Conservation (phyloP, 495 filamentous ascomycete genomes). For the Clavariopsis aquatica region DNA sequence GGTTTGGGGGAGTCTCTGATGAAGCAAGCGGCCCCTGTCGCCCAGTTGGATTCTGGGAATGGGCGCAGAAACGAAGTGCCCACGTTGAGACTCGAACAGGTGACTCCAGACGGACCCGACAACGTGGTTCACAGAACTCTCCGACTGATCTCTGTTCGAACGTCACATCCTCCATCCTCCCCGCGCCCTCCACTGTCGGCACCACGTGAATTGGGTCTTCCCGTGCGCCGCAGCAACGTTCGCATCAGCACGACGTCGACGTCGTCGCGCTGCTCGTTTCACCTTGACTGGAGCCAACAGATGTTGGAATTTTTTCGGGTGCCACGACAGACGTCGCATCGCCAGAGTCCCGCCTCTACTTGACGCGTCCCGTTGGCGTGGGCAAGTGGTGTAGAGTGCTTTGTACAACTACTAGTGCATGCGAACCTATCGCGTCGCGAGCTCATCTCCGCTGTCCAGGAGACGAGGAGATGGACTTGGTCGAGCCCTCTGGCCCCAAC, state of each 20-base stretch:
- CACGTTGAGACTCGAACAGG: constrained; percentile 17
- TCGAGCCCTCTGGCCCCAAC: neutral
- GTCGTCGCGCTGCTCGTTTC: constrained; percentile 13
- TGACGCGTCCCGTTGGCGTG: neutral
- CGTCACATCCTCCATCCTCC: constrained; percentile 16
- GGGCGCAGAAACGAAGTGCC: constrained; percentile 16
- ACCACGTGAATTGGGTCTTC: constrained; percentile 18
- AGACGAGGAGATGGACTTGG: no score
- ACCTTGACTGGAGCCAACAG: constrained; percentile 32
- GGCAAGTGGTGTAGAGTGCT: neutral
- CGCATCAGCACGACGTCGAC: neutral
- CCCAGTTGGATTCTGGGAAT: neutral
- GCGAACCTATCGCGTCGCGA: neutral
- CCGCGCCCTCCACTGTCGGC: neutral
- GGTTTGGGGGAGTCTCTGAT: neutral
- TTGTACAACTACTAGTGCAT: neutral
- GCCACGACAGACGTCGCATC: constrained; percentile 9
- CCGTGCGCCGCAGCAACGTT: neutral
- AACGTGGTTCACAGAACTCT: constrained; percentile 27
- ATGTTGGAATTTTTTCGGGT: constrained; percentile 2
- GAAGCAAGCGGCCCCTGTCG: constrained; percentile 17
- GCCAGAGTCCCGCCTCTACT: neutral
- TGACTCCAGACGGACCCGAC: constrained; percentile 30
- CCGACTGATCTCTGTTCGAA: constrained; percentile 32
- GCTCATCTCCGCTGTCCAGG: no score